Percentiles rank a stretch among this genome's conserved stretches.
Conservation (phyloP, 257 asterid genomes). For the Solanum virginianum region DNA sequence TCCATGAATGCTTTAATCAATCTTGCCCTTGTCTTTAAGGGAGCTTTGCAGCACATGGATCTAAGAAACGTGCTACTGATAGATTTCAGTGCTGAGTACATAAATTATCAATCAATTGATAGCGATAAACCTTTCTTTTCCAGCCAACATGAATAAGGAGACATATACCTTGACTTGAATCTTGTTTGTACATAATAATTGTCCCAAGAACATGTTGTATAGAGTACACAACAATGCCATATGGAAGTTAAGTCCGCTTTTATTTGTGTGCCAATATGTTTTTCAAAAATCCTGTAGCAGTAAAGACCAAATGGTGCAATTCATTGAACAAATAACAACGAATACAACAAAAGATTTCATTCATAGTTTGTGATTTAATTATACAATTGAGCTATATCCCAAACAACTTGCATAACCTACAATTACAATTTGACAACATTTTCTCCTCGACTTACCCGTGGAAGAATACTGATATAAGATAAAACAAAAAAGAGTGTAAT, state of each 20-base stretch:
- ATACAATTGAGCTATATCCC: constrained; percentile 5
- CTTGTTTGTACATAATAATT: neutral
- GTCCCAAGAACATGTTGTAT: neutral
- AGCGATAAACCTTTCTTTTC: neutral
- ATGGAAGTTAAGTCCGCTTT: neutral
- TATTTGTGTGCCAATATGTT: neutral
- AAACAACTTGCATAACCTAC: neutral
- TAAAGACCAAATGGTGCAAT: neutral
- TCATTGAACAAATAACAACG: neutral
- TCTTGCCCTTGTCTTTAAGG: neutral
- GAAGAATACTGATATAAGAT: neutral
- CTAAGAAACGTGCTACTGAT: neutral
- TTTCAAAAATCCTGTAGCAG: neutral
- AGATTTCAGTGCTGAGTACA: neutral
- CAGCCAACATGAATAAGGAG: neutral
- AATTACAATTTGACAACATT: neutral
- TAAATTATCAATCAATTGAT: neutral
- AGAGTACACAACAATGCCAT: neutral
- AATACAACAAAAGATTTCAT: neutral
- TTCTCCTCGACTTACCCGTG: neutral
- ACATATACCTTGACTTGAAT: neutral
- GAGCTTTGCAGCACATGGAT: neutral
- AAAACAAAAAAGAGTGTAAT: neutral
- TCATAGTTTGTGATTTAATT: neutral
- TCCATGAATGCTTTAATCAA: neutral